Evolutionary conservation across 768 basidiomycete genomes (phyloP), one percentile per base, ranked within the genome.

Genomic region (Amanita rimosa): DNA sequence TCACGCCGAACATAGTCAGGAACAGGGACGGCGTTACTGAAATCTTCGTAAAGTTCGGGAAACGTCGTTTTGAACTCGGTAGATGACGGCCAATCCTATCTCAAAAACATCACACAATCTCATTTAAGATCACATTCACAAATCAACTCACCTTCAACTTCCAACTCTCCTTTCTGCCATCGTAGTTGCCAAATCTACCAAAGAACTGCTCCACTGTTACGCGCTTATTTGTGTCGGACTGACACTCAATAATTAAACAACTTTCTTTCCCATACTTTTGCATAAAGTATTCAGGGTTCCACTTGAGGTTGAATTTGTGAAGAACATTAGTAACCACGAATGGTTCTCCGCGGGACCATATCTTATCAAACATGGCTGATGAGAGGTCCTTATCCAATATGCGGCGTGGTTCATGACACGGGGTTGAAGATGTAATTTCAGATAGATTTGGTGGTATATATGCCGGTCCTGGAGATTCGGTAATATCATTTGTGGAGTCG

Each of bases 1-100:
- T 98, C 92, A 29, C 87, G 79, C 44, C 92, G 73, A n/a, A 91
- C 88, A 62, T 87, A 93, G 60, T 84, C 83, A 1, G 91, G 91
- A 0, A 92, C 83, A 0, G 94, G 94, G 1, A 96, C 81, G 3
- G 83, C 82, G 13, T 74, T 64, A 53, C 75, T 79, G 60, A 95
- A 96, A 60, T 96, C 94, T 29, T 85, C 76, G 58, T 79, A 97
- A 9, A 96, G 68, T 46, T 84, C 83, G 0, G 93, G 94, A 60
- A 92, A 91, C 1, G 78, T 76, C 2, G 74, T 70, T 58, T 81
- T 82, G 67, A 98, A 95, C 54, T 95, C 92, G 2, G 78, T 74
- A 7, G 84, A 82, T 0, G 88, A 78, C 3, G 94, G 94, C 93
- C 94, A 98, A 65, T 98, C 94, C 83, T 93, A 55, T 29, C 21